Evolutionary conservation across 805 yeast genomes (phyloP), one percentile per base, ranked within the genome.

Genomic region (Wickerhamomyces xylosicus): DNA sequence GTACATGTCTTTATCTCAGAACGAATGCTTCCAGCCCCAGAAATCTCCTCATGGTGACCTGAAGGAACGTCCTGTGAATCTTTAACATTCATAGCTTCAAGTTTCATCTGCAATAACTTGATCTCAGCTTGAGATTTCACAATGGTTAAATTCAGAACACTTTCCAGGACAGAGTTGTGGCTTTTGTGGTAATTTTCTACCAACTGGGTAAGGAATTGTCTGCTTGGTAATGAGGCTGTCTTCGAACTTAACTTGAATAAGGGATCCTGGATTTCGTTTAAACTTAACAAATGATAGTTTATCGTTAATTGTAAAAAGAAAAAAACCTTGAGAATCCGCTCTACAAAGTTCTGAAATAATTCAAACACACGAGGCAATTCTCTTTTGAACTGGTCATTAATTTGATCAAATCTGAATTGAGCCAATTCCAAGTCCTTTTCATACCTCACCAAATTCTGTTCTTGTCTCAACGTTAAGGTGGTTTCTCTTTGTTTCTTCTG

Each of bases 341-440:
- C 49, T 31, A 65, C 48, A 19, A 67, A 48, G 13, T 47, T 35
- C 3, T 54, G 41, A 0, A 66, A 52, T 10, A 67, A 50, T 6
- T 53, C 40, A 40, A 67, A 59, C 36, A 72, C 67, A 3, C 43
- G 36, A 0, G 80, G 79, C 1, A 77, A 47, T 33, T 74, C 81
- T 22, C 41, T 41, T 41, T 71, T 71, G 43, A 76, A 56, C 3
- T 46, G 37, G 4, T 48, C 43, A 48, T 73, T 71, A 28, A 63
- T 43, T 10, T 42, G 36, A 2, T 66, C 64, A 46, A 66, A 72
- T 36, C 49, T 66, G 50, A 41, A 58, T 41, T 45, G 61, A 44
- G 47, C 57, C 38, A 49, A 52, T 42, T 51, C 61, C 21, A 54
- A 34, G 38, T 53, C 53, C 42, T 54, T 55, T 37, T 57, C 55